Percentiles rank a stretch among this genome's conserved stretches.
Conservation (phyloP, 2,329 filamentous ascomycete species). For the Talaromyces pinophilus region DNA sequence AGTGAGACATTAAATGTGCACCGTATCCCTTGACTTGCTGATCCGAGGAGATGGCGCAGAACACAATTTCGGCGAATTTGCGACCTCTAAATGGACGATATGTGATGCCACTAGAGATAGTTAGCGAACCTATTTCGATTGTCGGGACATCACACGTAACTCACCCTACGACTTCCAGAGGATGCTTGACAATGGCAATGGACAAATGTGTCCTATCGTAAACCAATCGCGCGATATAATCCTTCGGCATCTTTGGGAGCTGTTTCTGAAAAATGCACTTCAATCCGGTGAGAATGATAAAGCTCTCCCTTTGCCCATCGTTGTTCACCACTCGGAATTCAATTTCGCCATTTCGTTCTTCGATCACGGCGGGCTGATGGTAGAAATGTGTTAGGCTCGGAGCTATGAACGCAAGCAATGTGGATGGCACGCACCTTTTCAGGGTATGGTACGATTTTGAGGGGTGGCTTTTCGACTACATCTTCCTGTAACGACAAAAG, state of each 20-base stretch:
- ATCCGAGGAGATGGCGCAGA: conserved; percentile 95
- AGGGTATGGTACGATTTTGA: conserved; percentile 76
- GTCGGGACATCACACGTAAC: conserved; percentile 28
- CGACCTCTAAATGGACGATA: conserved; percentile 92
- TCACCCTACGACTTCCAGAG: conserved; percentile 80
- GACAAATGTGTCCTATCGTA: conserved; percentile 96
- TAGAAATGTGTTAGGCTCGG: conserved; percentile 29
- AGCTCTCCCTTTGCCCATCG: conserved; percentile 80
- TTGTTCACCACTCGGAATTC: conserved; percentile 99
- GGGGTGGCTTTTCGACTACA: conserved; percentile 51
- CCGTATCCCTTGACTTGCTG: conserved; percentile 99
- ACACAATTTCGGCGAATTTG: conserved; percentile 96
- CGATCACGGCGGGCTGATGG: conserved; percentile 75
- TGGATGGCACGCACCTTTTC: conserved; percentile 69
- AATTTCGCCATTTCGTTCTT: conserved; percentile 91
- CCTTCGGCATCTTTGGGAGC: conserved; percentile 97
- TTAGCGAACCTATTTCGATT: conserved; percentile 20
- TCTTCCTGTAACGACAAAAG: conserved; percentile 31
- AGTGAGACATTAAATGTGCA: conserved; percentile 94
- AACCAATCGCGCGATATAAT: conserved; percentile 95
- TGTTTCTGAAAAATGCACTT: conserved; percentile 99
- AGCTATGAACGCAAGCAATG: conserved; percentile 1
- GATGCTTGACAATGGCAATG: conserved; percentile 96
- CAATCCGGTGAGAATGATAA: conserved; percentile 90
- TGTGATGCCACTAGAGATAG: conserved; percentile 73